Evolutionary conservation across 2,329 filamentous ascomycete species (phyloP).

Genomic region (Elsinoe arachidis): DNA sequence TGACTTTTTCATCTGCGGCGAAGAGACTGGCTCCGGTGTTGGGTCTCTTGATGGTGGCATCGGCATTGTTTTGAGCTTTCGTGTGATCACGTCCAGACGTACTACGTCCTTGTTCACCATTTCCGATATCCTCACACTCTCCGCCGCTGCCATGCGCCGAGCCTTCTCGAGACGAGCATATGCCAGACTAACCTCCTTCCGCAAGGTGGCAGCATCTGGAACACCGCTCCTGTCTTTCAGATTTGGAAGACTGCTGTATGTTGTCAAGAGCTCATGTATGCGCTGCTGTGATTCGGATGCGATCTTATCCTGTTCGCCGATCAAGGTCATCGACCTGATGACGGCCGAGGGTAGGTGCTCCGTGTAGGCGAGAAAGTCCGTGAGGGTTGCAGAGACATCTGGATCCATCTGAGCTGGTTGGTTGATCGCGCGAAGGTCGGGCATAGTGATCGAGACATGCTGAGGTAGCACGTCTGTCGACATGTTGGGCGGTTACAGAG

Average conservation of each 20-base stretch:
- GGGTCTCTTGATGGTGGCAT: conserved; percentile 53
- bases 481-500: conserved; percentile 12
- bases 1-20: conserved; percentile 24
- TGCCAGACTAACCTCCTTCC: conserved; percentile 48
- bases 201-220: conserved; percentile 44
- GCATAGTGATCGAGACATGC: conserved; percentile 15
- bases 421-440: conserved; percentile 15
- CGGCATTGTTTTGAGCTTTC: conserved; percentile 53
- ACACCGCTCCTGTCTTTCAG: conserved; percentile 35
- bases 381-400: conserved; percentile 57
- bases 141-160: conserved; percentile 29
- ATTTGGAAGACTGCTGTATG: conserved; percentile 44
- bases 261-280: conserved; percentile 41
- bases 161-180: conserved; percentile 37
- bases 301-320: conserved; percentile 43
- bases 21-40: conserved; percentile 35
- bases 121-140: conserved; percentile 27
- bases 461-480: conserved; percentile 13
- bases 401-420: conserved; percentile 37
- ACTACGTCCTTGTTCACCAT: conserved; percentile 35
- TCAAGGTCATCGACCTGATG: conserved; percentile 53
- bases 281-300: conserved; percentile 35
- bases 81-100: conserved; percentile 50
- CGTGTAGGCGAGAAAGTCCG: conserved; percentile 60
- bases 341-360: conserved; percentile 60